These are phyloP conservation scores for Mortierella hygrophila DNA, from an alignment of 192 early-diverging fungal genomes.

Conservation along the genomic window DNA sequence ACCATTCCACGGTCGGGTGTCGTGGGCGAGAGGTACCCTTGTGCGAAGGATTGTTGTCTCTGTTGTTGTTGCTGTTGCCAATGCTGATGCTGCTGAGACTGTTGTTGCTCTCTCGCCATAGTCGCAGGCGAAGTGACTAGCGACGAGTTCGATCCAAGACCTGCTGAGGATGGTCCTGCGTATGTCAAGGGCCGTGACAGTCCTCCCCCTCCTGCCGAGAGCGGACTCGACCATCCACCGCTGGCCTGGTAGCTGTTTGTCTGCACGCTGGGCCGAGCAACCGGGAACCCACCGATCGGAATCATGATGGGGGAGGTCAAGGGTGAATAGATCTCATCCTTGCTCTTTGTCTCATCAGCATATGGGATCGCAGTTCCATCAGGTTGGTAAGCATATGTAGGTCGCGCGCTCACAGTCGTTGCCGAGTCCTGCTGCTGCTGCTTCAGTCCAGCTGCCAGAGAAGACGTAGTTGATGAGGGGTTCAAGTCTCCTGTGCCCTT, in stretches of 20 bases:
- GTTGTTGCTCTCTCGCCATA: background rate
- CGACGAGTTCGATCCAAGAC: constrained; percentile 16
- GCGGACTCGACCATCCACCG: constrained; percentile 31
- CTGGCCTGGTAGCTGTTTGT: background rate
- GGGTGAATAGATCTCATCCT: constrained; percentile 48
- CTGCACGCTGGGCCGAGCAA: background rate
- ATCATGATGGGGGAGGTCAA: constrained; percentile 52
- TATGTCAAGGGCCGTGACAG: constrained; percentile 29
- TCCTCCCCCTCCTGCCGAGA: constrained; percentile 25
- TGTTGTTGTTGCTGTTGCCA: constrained; percentile 3
- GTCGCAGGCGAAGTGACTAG: constrained; percentile 30
- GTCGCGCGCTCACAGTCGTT: background rate
- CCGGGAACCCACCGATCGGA: constrained; percentile 41
- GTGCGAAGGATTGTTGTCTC: background rate
- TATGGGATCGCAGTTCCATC: constrained; percentile 31
- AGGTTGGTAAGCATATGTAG: constrained; percentile 7
- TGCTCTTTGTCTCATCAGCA: constrained; percentile 48
- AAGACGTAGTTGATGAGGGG: background rate
- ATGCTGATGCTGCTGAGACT: background rate
- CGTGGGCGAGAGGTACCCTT: background rate
- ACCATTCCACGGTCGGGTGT: background rate
- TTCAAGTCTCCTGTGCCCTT: background rate
- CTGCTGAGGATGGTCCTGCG: constrained; percentile 26
- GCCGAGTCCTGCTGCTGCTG: background rate
- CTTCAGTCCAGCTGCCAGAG: constrained; percentile 4